These are phyloP conservation scores for Macrophomina pseudophaseolina DNA, from an alignment of 2,329 filamentous ascomycete genomes.

Conservation along the genomic window DNA sequence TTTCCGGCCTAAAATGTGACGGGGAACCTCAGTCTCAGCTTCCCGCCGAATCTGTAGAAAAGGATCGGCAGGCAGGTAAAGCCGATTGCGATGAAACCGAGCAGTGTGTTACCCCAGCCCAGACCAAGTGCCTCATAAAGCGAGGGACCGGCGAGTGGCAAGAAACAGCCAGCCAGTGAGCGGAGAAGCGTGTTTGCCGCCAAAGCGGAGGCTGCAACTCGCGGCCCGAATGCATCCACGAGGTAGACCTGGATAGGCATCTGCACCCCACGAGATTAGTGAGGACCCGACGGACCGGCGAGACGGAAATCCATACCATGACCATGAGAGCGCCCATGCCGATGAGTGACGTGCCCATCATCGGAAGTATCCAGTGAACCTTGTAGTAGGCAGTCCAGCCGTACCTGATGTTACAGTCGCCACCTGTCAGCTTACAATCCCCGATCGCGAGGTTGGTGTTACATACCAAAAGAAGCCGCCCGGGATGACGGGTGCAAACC, in stretches of 20 bases:
- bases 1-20: neutral
- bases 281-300: neutral
- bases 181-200: conserved; percentile 37
- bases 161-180: conserved; percentile 28
- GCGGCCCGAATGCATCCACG: conserved; percentile 40
- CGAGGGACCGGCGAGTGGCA: conserved; percentile 32
- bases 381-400: conserved; percentile 30
- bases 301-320: neutral
- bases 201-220: conserved; percentile 41
- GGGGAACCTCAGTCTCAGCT: conserved; percentile 46
- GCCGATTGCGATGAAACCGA: conserved; percentile 69
- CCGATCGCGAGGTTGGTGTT: too few relatives aligned
- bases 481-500: conserved; percentile 37
- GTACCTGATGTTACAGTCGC: conserved; percentile 38
- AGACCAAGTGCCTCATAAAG: conserved; percentile 30
- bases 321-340: neutral
- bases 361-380: conserved; percentile 1
- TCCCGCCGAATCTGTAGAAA: conserved; percentile 69
- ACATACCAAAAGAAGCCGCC: conserved; percentile 40
- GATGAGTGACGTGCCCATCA: neutral
- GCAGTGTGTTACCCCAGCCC: conserved; percentile 49
- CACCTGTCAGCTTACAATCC: too few relatives aligned
- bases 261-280: neutral
- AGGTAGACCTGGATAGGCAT: conserved; percentile 41
- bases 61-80: conserved; percentile 73